Base-by-base conservation (phyloP, 805 yeast genomes). In the Zygotorulaspora sp. region DNA sequence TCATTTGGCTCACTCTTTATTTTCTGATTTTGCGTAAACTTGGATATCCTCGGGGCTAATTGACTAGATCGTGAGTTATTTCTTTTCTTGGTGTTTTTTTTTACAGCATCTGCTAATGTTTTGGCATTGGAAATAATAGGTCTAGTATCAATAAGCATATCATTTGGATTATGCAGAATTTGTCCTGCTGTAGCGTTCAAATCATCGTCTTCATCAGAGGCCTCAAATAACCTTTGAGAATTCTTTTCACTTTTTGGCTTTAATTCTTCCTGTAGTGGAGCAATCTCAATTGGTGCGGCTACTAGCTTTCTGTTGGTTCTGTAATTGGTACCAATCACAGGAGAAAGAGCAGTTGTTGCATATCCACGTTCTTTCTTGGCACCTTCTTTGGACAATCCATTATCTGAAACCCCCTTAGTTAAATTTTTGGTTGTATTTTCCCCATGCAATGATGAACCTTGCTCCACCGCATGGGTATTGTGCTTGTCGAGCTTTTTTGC, bases 121-220 rank as follows among this genome's bases (percentile, higher is more conserved):
- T 50, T 57, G 4, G 65, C 65, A 32, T 32, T 49, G 2, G 65
- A 41, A 26, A 60, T 42, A 15, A 58, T 58, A 1, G 63, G 63
- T 19, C 65, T 41, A 33, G 50, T 45, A 39, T 60, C 65, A 20
- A 57, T 43, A 2, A 25, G 30, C 14, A 47, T 29, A 29, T 56
- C 61, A 12, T 48, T 38, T 1, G 63, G 62, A 43, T 60, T 37
- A 41, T 60, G 63, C 15, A 60, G 35, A n/a, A 60, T 36, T 36
- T 60, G 62, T 4, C 61, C 62, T 3, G 65, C 65, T 1, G 65
- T 60, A 6, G 55, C 49, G 25, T 60, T 52, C 17, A 43, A 44
- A 8, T 32, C 22, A n/a, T 30, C 36, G 21, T 38, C 39, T 17
- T 21, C 23, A 21, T 7, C 23, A 10, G 23, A 22, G 21, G 27